phyloP scores from a whole-genome alignment of 2,329 filamentous ascomycete species.

The Penicillium decumbens region DNA sequence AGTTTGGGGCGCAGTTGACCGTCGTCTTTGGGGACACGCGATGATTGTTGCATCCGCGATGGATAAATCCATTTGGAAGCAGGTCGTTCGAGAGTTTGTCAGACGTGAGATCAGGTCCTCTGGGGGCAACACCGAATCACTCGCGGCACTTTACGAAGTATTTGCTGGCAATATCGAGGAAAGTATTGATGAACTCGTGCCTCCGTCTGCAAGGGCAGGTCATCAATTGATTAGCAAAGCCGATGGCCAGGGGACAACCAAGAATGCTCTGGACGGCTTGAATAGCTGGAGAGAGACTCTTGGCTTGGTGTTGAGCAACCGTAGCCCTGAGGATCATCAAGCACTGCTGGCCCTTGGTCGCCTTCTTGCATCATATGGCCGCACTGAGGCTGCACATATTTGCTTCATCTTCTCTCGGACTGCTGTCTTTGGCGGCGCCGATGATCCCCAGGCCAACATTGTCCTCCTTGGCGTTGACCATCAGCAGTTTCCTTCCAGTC shows the following conservation, averaged over 20 bases:
- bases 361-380: conserved; percentile 76
- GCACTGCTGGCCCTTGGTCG: conserved; percentile 76
- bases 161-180: conserved; percentile 92
- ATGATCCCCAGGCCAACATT: conserved; percentile 73
- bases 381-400: conserved; percentile 86
- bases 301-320: conserved; percentile 78
- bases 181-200: conserved; percentile 91
- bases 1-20: conserved; percentile 88
- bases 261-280: conserved; percentile 75
- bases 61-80: conserved; percentile 72
- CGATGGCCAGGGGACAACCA: conserved; percentile 55
- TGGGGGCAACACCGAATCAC: conserved; percentile 73
- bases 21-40: conserved; percentile 91
- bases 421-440: conserved; percentile 71
- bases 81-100: conserved; percentile 92
- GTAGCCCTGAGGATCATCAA: conserved; percentile 71
- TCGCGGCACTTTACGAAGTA: conserved; percentile 88
- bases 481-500: conserved; percentile 62
- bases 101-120: conserved; percentile 85
- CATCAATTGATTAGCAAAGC: conserved; percentile 81
- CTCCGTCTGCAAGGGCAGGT: conserved; percentile 83
- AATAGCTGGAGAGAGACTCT: conserved; percentile 94
- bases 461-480: conserved; percentile 85
- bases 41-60: conserved; percentile 82
- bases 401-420: conserved; percentile 84